Base-by-base conservation (phyloP, 2,329 filamentous ascomycete genomes). In the Trichoderma simmonsii region DNA sequence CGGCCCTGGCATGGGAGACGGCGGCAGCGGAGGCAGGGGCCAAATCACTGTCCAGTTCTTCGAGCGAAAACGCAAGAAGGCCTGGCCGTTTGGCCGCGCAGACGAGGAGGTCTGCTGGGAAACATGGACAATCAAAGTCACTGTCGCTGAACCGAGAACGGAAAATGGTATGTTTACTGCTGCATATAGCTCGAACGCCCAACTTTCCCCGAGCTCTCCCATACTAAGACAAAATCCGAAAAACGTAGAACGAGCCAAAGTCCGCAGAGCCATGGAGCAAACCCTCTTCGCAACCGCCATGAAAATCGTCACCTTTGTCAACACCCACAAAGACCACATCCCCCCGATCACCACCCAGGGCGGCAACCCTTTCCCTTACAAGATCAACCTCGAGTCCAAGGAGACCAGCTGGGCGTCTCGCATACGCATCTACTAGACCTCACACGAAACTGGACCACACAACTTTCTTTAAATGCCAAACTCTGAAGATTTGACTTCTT, bases 91-190 rank as follows among this genome's bases (percentile, higher is more conserved):
- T 21, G 92, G 94, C 84, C 88, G 82, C 77, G 92, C 90, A 28
- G 95, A 98, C 75, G 95, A 98, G 80, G 95, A 98, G 81, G 90
- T 98, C 21, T 97, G 94, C 81, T 99, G 96, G 96, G 96, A 98
- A 86, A 91, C 90, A 78, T 99, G 96, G 96, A 94, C 93, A 59
- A 84, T 99, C 75, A 93, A 97, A 81, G 93, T 98, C 65, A 97
- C 94, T n/a, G 90, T 98, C 70, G 93, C 94, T 11, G 94, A 94
- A 77, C 95, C 95, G 34, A 86, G 92, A 78, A 97, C 93, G 12
- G 95, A 98, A 78, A 93, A 90, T 75, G 94, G 94, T 97, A 84
- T 77, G 90, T 79, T 57, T 62, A 71, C 59, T 39, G 21, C 15
- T 51, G n/a, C 43, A 51, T 15, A 36, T 28, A 21, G n/a, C 8